Evolutionary conservation across 2,329 filamentous ascomycete species (phyloP).

Genomic region (Clathrospora elynae): DNA sequence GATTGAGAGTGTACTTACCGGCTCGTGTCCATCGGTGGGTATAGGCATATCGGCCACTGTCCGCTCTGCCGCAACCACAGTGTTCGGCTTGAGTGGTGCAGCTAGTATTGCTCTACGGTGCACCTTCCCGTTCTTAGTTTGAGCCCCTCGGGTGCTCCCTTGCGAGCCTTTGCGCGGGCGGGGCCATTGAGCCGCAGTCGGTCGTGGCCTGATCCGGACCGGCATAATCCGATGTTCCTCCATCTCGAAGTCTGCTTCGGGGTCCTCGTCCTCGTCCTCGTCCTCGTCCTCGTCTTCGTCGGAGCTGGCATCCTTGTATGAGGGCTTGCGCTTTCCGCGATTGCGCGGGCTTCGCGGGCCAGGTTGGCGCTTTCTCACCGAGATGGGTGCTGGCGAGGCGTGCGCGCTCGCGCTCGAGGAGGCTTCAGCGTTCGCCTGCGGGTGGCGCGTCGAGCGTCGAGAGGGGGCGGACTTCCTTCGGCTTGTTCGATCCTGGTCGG

Average conservation of each 20-base stretch:
- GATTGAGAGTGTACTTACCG: conserved; percentile 14
- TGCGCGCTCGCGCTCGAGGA: conserved; percentile 19
- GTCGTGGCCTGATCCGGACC: conserved; percentile 15
- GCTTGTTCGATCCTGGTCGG: conserved; percentile 16
- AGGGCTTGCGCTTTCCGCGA: conserved; percentile 25
- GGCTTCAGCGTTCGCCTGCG: conserved; percentile 19
- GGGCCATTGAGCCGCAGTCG: conserved; percentile 12
- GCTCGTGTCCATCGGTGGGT: conserved; percentile 34
- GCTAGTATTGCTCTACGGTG: conserved; percentile 29
- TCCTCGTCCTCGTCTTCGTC: conserved; percentile 29
- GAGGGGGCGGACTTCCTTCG: conserved; percentile 27
- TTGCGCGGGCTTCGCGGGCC: conserved; percentile 14
- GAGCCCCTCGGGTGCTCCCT: conserved; percentile 15
- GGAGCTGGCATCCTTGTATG: conserved; percentile 44
- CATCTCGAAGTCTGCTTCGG: conserved; percentile 35
- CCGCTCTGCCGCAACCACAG: conserved; percentile 2
- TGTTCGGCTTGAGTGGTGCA: conserved; percentile 36
- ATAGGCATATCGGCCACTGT: conserved; percentile 27
- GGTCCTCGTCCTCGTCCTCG: conserved; percentile 20
- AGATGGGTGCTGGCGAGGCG: conserved; percentile 8
- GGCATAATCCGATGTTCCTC: conserved; percentile 20
- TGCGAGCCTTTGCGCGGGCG: conserved; percentile 17
- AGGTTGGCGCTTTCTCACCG: conserved; percentile 4
- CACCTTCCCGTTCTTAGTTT: too few relatives aligned
- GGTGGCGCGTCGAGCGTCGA: conserved; percentile 35